Evolutionary conservation across 1,284 basidiomycete genomes (phyloP), one percentile per base, ranked within the genome.

Genomic region (Xerocomus amazonicus): DNA sequence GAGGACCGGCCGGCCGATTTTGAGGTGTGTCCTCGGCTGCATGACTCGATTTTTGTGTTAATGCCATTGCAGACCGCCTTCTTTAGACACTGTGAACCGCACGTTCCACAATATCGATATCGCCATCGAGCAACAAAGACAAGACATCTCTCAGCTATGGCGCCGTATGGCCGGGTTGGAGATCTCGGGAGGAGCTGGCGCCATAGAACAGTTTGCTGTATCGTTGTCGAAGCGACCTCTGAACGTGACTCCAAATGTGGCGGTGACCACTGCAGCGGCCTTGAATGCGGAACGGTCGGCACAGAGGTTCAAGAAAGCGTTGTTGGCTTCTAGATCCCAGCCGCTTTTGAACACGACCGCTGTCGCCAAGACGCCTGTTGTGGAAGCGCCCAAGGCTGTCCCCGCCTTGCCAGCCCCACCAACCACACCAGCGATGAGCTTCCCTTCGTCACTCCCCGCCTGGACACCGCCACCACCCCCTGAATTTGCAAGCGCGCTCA

Each of bases 21-120:
- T 92, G 54, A 81, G 78, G 89, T 85, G 78, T 70, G 3, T n/a
- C 23, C 28, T 19, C 42, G 19, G 9, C 29, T 13, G 14, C 13
- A 19, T 38, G 0, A n/a, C 9, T 10, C 43, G 9, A 33, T 7
- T 17, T 23, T 47, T 45, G 43, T 40, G 38, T 45, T 29, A 46
- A n/a, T 10, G 26, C 16, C 36, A 13, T 48, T 27, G 49, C 59
- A 92, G 88, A 56, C 79, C 88, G 7, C 92, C 92, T 0, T 84
- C 89, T 9, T 68, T 95, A 41, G 92, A 92, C 60, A 87, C 88
- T 0, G 80, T 95, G 59, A 84, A 89, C 54, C 80, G 91, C 27
- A 89, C 90, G 0, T 88, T 86, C 58, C 81, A 86, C 42, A 94
- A 94, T 65, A 90, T 95, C 55, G 86, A 88, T 43, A 60, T 80